Percentiles rank a stretch among this genome's conserved stretches.
phyloP scores from a whole-genome alignment of 2,329 filamentous ascomycete species.

The Chrysosporium queenslandicum region DNA sequence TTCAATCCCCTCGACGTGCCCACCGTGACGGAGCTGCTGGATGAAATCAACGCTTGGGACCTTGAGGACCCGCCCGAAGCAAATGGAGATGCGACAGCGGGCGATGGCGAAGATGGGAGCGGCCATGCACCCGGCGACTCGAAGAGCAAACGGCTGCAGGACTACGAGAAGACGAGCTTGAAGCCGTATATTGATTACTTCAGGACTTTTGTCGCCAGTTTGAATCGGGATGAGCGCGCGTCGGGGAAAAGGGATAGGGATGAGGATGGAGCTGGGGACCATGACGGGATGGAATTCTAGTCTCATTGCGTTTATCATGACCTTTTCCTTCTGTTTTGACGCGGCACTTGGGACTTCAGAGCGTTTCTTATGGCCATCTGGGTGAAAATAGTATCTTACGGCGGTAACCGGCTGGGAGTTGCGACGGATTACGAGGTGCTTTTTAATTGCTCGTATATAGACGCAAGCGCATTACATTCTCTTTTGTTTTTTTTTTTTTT shows the following conservation, averaged over 20 bases:
- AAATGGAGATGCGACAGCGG: constrained; percentile 33
- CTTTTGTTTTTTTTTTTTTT: too few species aligned
- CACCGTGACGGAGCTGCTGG: constrained; percentile 69
- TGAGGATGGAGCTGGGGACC: constrained; percentile 37
- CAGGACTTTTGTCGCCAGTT: constrained; percentile 61
- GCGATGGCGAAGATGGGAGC: constrained; percentile 25
- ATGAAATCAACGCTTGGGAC: constrained; percentile 78
- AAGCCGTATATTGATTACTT: constrained; percentile 91
- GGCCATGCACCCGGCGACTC: constrained; percentile 24
- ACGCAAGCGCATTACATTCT: too few species aligned
- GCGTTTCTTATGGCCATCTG: too few species aligned
- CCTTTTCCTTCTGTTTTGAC: too few species aligned
- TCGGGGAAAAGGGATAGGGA: constrained; percentile 43
- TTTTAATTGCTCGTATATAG: too few species aligned
- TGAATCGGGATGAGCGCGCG: constrained; percentile 64
- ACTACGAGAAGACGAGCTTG: constrained; percentile 95
- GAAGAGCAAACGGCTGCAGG: constrained; percentile 47
- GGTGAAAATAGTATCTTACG: too few species aligned
- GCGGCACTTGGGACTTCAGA: too few species aligned
- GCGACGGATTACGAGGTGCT: too few species aligned
- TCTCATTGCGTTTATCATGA: neutral
- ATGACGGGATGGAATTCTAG: constrained; percentile 57
- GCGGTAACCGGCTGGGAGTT: too few species aligned
- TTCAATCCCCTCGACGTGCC: constrained; percentile 88
- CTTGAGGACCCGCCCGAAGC: constrained; percentile 21